Evolutionary conservation across 2,329 filamentous ascomycete genomes (phyloP), one percentile per base, ranked within the genome.

Genomic region (Cladosporium sphaerospermum): DNA sequence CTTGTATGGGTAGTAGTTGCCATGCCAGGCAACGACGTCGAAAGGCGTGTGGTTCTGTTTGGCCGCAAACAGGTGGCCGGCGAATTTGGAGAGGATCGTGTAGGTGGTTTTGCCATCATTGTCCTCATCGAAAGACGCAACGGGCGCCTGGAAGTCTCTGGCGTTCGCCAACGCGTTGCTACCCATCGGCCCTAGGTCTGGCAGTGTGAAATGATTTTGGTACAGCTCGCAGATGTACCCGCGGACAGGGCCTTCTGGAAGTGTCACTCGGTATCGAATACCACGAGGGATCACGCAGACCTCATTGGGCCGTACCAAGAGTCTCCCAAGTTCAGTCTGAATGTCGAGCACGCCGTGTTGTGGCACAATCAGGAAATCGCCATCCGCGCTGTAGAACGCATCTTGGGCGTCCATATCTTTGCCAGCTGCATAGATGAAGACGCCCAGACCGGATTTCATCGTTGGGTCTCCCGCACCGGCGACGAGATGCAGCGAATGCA

Each of bases 321-420:
- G 65, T 23, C 75, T 75, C 4, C 84, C 84, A 13, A 86, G 76
- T 62, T 87, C 84, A 2, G 84, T 87, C 62, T 84, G 82, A 43
- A 87, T 82, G 58, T 86, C 80, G 2, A 88, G 72, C 0, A 78
- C 73, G 10, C 84, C 84, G 57, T 83, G 77, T 55, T 87, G 84
- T 0, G 79, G 81, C 2, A 86, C 75, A 44, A 87, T 83, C 49
- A 86, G 70, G 56, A 84, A 78, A 63, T 87, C 84, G 13, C 84
- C 84, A 55, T 88, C 84, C 0, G 89, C 85, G 3, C 86, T 91
- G 75, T 92, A 95, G 68, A 91, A 95, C 0, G 88, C 88, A 46
- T 85, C 77, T 37, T 80, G 79, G n/a, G 77, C 72, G 45, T 77
- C 76, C 90, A 96, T 95, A 64, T 84, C 83, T 67, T 81, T 84